Evolutionary conservation across 1,284 basidiomycete species (phyloP).

Genomic region (Ceratobasidium sp.): DNA sequence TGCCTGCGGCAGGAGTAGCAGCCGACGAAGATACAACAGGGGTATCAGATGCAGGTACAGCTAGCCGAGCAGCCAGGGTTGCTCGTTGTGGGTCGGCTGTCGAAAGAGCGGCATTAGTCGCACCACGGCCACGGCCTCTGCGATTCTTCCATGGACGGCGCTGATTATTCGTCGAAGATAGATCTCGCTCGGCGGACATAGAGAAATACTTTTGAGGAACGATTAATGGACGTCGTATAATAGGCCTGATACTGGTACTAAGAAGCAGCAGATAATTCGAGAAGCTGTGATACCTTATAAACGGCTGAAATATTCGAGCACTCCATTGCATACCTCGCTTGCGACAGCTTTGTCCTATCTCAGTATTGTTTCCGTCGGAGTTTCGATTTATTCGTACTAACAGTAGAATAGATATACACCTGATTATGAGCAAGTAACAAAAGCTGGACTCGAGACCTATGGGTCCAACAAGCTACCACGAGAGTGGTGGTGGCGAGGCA

Average conservation of each 20-base stretch:
- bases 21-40: conserved; percentile 39
- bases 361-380: background rate
- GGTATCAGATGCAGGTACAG: background rate
- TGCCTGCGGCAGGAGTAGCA: conserved; percentile 12
- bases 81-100: conserved; percentile 24
- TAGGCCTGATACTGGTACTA: background rate
- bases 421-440: too few relatives aligned
- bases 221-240: background rate
- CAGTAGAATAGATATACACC: too few relatives aligned
- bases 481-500: conserved; percentile 14
- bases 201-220: background rate
- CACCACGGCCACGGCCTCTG: background rate
- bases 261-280: too few relatives aligned
- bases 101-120: background rate
- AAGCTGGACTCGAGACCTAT: background rate
- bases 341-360: background rate
- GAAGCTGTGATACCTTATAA: background rate
- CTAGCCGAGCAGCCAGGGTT: conserved; percentile 19
- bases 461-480: background rate
- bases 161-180: background rate
- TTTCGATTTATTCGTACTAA: background rate
- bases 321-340: conserved; percentile 29
- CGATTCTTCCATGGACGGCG: conserved; percentile 18
- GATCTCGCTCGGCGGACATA: conserved; percentile 14
- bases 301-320: background rate